Conservation (phyloP, 345 rosid genomes). For the Moringa oleifera region DNA sequence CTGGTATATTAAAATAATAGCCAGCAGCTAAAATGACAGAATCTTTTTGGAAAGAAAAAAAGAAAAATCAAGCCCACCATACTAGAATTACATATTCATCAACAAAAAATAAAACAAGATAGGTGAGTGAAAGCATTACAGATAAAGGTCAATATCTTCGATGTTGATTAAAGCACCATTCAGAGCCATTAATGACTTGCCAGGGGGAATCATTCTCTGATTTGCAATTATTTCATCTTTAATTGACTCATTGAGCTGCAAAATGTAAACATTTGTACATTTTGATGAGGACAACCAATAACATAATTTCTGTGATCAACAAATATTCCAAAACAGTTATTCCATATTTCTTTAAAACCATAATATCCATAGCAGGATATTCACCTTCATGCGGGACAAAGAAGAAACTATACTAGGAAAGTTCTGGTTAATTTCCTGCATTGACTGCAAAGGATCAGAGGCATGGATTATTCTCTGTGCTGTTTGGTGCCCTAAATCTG, state of each 20-base stretch:
- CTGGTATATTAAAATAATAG: too few species aligned
- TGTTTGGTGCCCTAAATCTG: constrained; percentile 99
- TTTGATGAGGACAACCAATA: constrained; percentile 8
- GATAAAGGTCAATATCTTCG: constrained; percentile 90
- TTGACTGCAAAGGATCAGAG: constrained; percentile 88
- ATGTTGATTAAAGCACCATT: constrained; percentile 95
- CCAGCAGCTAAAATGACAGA: too few species aligned
- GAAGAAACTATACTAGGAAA: constrained; percentile 96
- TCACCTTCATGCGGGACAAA: constrained; percentile 95
- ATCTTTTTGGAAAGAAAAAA: too few species aligned
- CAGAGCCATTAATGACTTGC: constrained; percentile 91
- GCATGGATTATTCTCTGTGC: constrained; percentile 95
- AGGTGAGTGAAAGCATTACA: constrained; percentile 49
- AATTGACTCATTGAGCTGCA: constrained; percentile 80
- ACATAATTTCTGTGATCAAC: background rate
- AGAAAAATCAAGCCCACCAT: too few species aligned
- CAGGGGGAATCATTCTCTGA: constrained; percentile 94
- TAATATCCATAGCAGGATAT: background rate
- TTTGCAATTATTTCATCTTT: constrained; percentile 93
- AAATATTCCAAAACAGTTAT: constrained; percentile 7
- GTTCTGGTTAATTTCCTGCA: constrained; percentile 97
- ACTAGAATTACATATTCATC: too few species aligned
- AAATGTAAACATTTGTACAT: constrained; percentile 12
- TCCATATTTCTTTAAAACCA: constrained; percentile 4
- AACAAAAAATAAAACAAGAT: too few species aligned